These are phyloP conservation scores for Picochlorum sp. DNA, from an alignment of 139 green algal genomes.

Conservation along the genomic window DNA sequence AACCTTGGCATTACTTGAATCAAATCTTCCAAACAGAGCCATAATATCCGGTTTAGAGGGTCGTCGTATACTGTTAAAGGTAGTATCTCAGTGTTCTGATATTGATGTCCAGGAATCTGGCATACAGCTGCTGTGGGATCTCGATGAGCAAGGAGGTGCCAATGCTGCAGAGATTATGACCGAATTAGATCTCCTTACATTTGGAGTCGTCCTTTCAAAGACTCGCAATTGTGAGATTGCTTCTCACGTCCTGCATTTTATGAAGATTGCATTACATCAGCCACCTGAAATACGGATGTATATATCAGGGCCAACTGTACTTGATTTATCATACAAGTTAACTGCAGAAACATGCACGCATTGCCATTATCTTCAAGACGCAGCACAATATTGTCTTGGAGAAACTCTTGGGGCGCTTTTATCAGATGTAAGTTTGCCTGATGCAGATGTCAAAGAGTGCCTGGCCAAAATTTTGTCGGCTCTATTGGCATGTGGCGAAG, in stretches of 20 bases:
- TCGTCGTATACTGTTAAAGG: slow-evolving; percentile 14
- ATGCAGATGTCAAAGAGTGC: not conserved
- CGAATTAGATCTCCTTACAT: slow-evolving; percentile 10
- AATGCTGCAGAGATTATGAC: not conserved
- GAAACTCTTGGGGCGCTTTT: slow-evolving; percentile 12
- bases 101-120: slow-evolving; percentile 19
- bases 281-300: not conserved
- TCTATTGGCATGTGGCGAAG: not conserved
- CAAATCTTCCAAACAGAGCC: slow-evolving; percentile 31
- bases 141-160: slow-evolving; percentile 13
- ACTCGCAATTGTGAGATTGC: slow-evolving; percentile 12
- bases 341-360: slow-evolving; percentile 19
- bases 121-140: slow-evolving; percentile 31
- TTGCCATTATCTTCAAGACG: slow-evolving; percentile 28
- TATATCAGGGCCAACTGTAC: not conserved
- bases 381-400: slow-evolving; percentile 28
- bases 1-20: slow-evolving; percentile 25
- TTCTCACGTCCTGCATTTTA: slow-evolving; percentile 21
- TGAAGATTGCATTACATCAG: slow-evolving; percentile 2
- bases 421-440: not conserved
- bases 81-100: slow-evolving; percentile 10
- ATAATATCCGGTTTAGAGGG: slow-evolving; percentile 17
- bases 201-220: slow-evolving; percentile 13
- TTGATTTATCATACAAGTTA: slow-evolving; percentile 14
- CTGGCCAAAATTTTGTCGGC: slow-evolving; percentile 9